Evolutionary conservation across 108 stramenopile genomes (phyloP).

Genomic region (Fragilaria crotonensis): DNA sequence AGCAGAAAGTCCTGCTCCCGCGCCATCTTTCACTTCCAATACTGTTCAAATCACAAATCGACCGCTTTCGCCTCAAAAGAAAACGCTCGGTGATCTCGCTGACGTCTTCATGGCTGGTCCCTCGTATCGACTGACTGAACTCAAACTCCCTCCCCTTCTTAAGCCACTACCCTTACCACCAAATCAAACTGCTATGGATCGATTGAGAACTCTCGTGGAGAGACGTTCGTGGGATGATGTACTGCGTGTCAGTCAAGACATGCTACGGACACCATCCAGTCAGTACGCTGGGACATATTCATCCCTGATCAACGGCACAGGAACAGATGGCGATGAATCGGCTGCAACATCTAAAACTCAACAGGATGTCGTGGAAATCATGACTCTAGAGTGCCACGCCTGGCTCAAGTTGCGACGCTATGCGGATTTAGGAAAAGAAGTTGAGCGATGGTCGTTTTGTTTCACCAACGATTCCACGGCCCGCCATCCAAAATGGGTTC

Average conservation of each 20-base stretch:
- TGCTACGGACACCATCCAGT: conserved; percentile 10
- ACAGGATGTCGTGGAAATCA: conserved; percentile 53
- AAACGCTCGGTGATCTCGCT: conserved; percentile 21
- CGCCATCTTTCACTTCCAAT: background rate
- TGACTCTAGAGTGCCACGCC: conserved; percentile 54
- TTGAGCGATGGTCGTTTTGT: conserved; percentile 45
- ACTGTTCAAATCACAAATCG: background rate
- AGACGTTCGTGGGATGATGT: conserved; percentile 78
- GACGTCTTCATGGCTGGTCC: conserved; percentile 35
- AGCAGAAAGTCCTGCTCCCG: background rate
- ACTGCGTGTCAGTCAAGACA: conserved; percentile 31
- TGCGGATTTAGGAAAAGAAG: conserved; percentile 47
- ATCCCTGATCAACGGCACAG: conserved; percentile 15
- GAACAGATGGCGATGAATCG: background rate
- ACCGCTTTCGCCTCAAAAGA: background rate
- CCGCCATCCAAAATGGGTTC: conserved; percentile 20
- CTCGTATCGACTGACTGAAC: conserved; percentile 15
- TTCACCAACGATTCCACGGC: conserved; percentile 17
- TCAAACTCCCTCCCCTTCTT: conserved; percentile 12
- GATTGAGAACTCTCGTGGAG: conserved; percentile 35
- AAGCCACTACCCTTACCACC: conserved; percentile 29
- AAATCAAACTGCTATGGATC: conserved; percentile 15
- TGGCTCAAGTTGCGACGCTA: conserved; percentile 52
- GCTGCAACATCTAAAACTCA: conserved; percentile 2
- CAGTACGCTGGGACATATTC: conserved; percentile 28